Percentiles rank a stretch among this genome's conserved stretches.
Evolutionary conservation across 139 green algal species (phyloP).

Genomic region (Micromonas commoda): DNA sequence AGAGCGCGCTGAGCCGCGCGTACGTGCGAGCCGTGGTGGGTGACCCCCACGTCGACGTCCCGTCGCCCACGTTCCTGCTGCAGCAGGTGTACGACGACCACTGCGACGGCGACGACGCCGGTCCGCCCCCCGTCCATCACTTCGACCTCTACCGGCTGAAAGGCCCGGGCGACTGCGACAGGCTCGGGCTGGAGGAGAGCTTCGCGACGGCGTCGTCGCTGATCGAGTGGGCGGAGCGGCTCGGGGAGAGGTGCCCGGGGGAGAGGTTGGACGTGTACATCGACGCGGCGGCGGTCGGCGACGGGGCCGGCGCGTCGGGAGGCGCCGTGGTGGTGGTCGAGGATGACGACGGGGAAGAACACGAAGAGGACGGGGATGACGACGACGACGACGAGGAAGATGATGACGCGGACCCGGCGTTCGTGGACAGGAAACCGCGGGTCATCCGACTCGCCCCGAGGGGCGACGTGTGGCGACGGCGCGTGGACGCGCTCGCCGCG

Average conservation of each 20-base stretch:
- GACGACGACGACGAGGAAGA: neutral
- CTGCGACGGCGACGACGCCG: neutral
- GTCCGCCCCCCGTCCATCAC: constrained; percentile 9
- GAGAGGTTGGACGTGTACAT: constrained; percentile 22
- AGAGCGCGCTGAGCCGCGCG: constrained; percentile 17
- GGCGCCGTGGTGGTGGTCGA: neutral
- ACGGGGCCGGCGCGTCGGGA: neutral
- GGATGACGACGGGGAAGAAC: neutral
- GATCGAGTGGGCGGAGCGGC: constrained; percentile 26
- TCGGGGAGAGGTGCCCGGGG: neutral
- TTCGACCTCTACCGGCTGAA: constrained; percentile 32
- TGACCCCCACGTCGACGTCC: neutral
- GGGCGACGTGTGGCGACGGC: neutral
- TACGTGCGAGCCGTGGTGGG: constrained; percentile 7
- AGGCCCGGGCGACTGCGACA: too few species aligned
- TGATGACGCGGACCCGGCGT: neutral
- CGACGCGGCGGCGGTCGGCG: too few species aligned
- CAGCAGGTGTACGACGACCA: constrained; percentile 28
- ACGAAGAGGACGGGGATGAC: constrained; percentile 12
- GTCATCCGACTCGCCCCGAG: neutral
- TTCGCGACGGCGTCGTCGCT: neutral
- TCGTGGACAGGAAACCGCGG: neutral
- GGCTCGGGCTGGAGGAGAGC: constrained; percentile 5
- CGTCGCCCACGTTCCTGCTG: constrained; percentile 31
- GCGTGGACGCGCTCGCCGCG: neutral